Evolutionary conservation across 2,329 filamentous ascomycete genomes (phyloP), one percentile per base, ranked within the genome.

Genomic region (Curvularia eragrostidis): DNA sequence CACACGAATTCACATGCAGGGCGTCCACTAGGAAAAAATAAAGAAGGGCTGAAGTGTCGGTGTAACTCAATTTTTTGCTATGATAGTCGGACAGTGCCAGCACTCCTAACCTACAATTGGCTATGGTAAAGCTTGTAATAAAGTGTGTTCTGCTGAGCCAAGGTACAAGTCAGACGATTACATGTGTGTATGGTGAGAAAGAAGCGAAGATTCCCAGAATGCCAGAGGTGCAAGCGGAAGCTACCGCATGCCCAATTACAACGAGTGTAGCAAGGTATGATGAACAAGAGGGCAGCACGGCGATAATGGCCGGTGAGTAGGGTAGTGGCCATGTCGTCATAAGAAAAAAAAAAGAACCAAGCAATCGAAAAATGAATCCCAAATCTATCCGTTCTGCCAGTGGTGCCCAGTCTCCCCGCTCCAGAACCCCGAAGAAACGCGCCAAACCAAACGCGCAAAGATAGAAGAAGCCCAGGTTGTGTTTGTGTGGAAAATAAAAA

Each of bases 201-300:
- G 69, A 72, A 72, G 63, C 61, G 69, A 71, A 71, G 55, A 73
- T 73, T 73, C 64, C 61, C 71, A 72, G 71, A 73, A 73, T 66
- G 62, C 58, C 46, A 59, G 61, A 64, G 55, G 39, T 24, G 39
- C 54, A 51, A 50, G 56, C 61, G 50, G 36, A 48, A 52, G 28
- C 49, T 48, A 34, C 34, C 36, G 61, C 63, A 49, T 44, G 19
- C 64, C 66, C 61, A 54, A 77, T 76, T 76, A 77, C 71, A 77
- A 76, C 71, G 74, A 76, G 71, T 61, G 74, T 75, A 75, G 62
- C n/a, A 23, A 24, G 19, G 9, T 42, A 67, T 63, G 43, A 39
- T 54, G 32, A 51, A 56, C 46, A 53, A 47, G 52, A 53, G 51
- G 57, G 50, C 26, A 61, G 59, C 69, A 64, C 70, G 71, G 69